phyloP scores from a whole-genome alignment of 139 green algal genomes.

The Micromonas commoda region DNA sequence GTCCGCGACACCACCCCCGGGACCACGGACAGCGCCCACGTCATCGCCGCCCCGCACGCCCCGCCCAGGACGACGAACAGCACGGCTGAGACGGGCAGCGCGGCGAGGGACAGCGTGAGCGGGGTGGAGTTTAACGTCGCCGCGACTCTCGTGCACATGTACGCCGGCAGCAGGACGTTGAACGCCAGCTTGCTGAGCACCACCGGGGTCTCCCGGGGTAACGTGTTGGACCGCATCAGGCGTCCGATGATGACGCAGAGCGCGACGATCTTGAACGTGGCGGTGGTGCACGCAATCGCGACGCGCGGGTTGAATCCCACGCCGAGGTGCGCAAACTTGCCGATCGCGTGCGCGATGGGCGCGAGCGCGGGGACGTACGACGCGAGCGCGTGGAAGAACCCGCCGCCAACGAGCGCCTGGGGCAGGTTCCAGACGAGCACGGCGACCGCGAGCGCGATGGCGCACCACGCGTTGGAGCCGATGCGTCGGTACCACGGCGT shows the following conservation, averaged over 20 bases:
- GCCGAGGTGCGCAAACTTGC: not conserved
- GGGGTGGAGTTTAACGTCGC: constrained; percentile 35
- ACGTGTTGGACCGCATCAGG: not conserved
- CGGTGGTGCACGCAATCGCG: not conserved
- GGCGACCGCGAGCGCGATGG: too few relatives aligned
- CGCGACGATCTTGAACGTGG: constrained; percentile 25
- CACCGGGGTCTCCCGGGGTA: constrained; percentile 46
- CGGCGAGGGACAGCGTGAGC: not conserved
- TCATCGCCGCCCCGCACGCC: not conserved
- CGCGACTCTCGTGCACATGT: constrained; percentile 56
- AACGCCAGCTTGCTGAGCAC: constrained; percentile 59
- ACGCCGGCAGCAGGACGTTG: constrained; percentile 52
- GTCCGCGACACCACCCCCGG: not conserved
- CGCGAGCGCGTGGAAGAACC: too few relatives aligned
- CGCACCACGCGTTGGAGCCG: too few relatives aligned
- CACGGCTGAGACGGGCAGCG: constrained; percentile 7
- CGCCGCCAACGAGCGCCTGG: too few relatives aligned
- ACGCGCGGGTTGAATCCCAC: constrained; percentile 11
- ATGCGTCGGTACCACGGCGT: too few relatives aligned
- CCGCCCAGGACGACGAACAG: not conserved
- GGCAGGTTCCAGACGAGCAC: too few relatives aligned
- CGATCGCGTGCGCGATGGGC: not conserved
- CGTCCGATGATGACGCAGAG: constrained; percentile 12
- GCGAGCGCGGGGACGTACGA: too few relatives aligned
- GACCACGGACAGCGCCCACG: not conserved